Percentiles rank a stretch among this genome's conserved stretches.
Evolutionary conservation across 2,329 filamentous ascomycete species (phyloP).

Genomic region (Trichoderma afroharzianum): DNA sequence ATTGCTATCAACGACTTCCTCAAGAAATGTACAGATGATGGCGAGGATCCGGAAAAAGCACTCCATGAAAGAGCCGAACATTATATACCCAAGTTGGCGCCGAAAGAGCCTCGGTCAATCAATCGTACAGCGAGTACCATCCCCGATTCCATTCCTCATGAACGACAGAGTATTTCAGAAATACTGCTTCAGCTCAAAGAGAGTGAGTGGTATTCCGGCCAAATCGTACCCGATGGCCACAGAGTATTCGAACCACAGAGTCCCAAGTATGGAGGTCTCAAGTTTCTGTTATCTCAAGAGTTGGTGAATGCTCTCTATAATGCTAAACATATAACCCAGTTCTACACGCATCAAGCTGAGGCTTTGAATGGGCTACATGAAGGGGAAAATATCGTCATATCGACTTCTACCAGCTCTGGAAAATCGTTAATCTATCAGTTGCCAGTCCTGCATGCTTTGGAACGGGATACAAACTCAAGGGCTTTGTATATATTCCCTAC

Average conservation of each 20-base stretch:
- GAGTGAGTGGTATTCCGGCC: slow-evolving; percentile 82
- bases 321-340: slow-evolving; percentile 74
- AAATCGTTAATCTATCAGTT: slow-evolving; percentile 98
- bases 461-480: slow-evolving; percentile 69
- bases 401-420: slow-evolving; percentile 92
- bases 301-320: slow-evolving; percentile 97
- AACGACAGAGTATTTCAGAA: slow-evolving; percentile 75
- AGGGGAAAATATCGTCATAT: slow-evolving; percentile 83
- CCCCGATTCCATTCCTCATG: slow-evolving; percentile 71
- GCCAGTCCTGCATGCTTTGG: slow-evolving; percentile 82
- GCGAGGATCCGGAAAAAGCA: slow-evolving; percentile 62
- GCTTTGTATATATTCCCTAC: slow-evolving; percentile 99
- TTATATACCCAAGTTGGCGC: slow-evolving; percentile 60
- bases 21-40: slow-evolving; percentile 63
- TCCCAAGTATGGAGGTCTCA: slow-evolving; percentile 75
- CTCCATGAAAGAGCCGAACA: slow-evolving; percentile 56
- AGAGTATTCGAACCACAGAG: slow-evolving; percentile 84
- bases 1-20: slow-evolving; percentile 75
- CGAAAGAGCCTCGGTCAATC: slow-evolving; percentile 31
- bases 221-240: slow-evolving; percentile 91
- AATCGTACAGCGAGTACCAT: slow-evolving; percentile 43
- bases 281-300: slow-evolving; percentile 82
- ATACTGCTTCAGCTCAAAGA: slow-evolving; percentile 82
- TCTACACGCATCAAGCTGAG: slow-evolving; percentile 90
- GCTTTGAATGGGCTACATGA: slow-evolving; percentile 84